phyloP scores from a whole-genome alignment of 805 yeast species.

The Barnettozyma californica region DNA sequence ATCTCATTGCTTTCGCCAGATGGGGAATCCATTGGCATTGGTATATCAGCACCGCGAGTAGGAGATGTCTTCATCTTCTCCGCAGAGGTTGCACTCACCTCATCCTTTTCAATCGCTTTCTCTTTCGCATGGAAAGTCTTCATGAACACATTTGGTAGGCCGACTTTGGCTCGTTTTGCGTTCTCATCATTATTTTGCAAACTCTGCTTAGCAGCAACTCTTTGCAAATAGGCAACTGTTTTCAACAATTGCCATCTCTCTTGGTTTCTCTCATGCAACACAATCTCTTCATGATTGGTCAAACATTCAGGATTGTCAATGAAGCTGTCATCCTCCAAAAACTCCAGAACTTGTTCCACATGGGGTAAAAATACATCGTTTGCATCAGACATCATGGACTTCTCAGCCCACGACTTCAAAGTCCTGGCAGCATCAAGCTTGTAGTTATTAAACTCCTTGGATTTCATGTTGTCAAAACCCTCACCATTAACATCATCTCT shows the following conservation, averaged over 20 bases:
- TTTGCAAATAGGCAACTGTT: conserved; percentile 63
- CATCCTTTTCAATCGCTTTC: not conserved
- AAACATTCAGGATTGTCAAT: conserved; percentile 26
- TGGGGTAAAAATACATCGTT: conserved; percentile 49
- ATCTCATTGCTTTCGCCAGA: conserved; percentile 9
- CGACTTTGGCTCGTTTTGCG: conserved; percentile 27
- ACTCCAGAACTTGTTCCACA: conserved; percentile 49
- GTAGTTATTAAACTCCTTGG: conserved; percentile 39
- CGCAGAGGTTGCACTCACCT: not conserved
- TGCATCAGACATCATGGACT: conserved; percentile 31
- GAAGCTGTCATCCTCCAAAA: conserved; percentile 41
- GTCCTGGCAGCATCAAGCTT: conserved; percentile 50
- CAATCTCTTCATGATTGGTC: conserved; percentile 34
- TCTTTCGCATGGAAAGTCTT: conserved; percentile 7
- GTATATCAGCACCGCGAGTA: not conserved
- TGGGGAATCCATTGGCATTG: not conserved
- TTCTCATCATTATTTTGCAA: conserved; percentile 35
- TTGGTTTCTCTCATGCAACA: conserved; percentile 38
- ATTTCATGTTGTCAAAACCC: conserved; percentile 62
- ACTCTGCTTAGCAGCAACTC: conserved; percentile 51
- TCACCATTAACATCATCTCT: conserved; percentile 68
- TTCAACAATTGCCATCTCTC: conserved; percentile 71
- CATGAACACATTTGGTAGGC: conserved; percentile 11
- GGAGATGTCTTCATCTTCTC: not conserved
- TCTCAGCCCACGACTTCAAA: conserved; percentile 50